phyloP scores from a whole-genome alignment of 352 stramenopile species.

The Halophytophthora batemanensis region DNA sequence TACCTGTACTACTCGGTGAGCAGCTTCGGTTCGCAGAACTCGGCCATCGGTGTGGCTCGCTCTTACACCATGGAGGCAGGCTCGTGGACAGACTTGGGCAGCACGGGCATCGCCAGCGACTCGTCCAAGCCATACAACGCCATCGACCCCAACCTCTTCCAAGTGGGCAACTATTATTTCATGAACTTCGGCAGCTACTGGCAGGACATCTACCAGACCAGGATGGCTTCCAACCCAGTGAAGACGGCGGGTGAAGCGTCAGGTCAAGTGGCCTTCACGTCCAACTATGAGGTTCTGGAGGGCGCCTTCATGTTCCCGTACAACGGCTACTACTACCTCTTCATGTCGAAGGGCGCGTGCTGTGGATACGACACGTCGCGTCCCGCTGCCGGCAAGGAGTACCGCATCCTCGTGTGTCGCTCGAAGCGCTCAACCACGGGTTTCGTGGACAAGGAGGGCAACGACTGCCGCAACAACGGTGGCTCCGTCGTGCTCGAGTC shows the following conservation, averaged over 20 bases:
- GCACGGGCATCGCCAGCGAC: conserved; percentile 32
- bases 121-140: conserved; percentile 45
- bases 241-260: conserved; percentile 13
- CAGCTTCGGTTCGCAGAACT: conserved; percentile 40
- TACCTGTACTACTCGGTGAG: conserved; percentile 64
- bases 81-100: conserved; percentile 34
- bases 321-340: conserved; percentile 44
- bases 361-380: conserved; percentile 27
- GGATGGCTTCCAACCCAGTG: conserved; percentile 23
- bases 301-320: conserved; percentile 35
- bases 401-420: conserved; percentile 43
- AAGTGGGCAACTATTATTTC: conserved; percentile 32
- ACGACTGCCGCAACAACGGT: conserved; percentile 35
- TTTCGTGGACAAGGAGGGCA: conserved; percentile 37
- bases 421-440: conserved; percentile 30
- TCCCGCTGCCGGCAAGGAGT: conserved; percentile 40
- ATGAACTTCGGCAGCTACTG: conserved; percentile 51
- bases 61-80: conserved; percentile 45
- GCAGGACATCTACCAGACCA: conserved; percentile 31
- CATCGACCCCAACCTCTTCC: conserved; percentile 48
- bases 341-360: conserved; percentile 41
- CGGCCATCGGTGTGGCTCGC: conserved; percentile 38
- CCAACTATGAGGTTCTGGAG: conserved; percentile 36
- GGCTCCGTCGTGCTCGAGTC: conserved; percentile 42
- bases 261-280: conserved; percentile 28